Evolutionary conservation across 257 asterid species (phyloP).

Genomic region (Capsicum rhomboideum): DNA sequence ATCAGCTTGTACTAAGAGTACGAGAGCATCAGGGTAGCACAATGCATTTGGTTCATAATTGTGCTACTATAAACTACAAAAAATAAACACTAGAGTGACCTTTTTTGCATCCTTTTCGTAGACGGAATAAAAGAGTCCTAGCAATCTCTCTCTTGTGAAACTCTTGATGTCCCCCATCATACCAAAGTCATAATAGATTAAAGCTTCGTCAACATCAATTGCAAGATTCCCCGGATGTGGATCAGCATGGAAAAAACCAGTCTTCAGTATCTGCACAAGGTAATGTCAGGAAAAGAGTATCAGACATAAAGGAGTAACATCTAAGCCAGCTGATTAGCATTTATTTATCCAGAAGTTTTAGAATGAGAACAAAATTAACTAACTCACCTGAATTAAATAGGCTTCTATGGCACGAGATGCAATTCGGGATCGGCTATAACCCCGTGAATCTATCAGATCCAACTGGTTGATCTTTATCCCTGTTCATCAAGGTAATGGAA

Average conservation of each 20-base stretch:
- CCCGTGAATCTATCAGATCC: slow-evolving; percentile 57
- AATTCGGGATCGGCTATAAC: slow-evolving; percentile 63
- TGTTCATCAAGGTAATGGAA: slow-evolving; percentile 17
- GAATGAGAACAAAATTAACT: background rate
- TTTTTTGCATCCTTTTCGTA: slow-evolving; percentile 94
- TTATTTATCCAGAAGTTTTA: background rate
- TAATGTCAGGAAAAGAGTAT: slow-evolving; percentile 1
- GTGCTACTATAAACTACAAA: background rate
- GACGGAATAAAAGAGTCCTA: slow-evolving; percentile 83
- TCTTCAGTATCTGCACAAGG: slow-evolving; percentile 59
- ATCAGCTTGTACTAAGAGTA: background rate
- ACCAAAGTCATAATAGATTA: slow-evolving; percentile 92
- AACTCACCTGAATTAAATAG: slow-evolving; percentile 77
- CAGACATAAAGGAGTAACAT: background rate
- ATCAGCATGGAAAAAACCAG: slow-evolving; percentile 99
- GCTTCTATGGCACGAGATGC: slow-evolving; percentile 94
- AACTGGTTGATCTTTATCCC: slow-evolving; percentile 80
- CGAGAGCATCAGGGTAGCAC: background rate
- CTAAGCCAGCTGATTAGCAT: background rate
- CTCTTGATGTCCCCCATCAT: slow-evolving; percentile 98
- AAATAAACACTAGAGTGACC: slow-evolving; percentile 24
- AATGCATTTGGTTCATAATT: background rate
- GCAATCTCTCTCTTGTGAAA: slow-evolving; percentile 76
- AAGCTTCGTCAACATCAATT: slow-evolving; percentile 78
- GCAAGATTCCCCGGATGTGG: slow-evolving; percentile 99